phyloP scores from a whole-genome alignment of 805 yeast genomes.

The Wickerhamiella musiphila region DNA sequence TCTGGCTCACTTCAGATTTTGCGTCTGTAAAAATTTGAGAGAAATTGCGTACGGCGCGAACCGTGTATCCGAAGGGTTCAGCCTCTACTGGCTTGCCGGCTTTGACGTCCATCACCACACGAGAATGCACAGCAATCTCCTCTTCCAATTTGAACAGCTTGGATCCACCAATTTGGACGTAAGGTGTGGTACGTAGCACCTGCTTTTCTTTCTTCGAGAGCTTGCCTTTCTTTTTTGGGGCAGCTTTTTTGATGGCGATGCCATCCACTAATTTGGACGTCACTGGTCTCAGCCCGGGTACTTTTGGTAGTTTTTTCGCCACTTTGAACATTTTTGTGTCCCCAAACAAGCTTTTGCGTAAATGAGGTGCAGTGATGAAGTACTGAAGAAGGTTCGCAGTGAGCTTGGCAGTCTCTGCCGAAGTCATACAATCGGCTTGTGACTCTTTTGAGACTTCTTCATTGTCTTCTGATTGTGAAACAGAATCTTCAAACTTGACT shows the following conservation, averaged over 20 bases:
- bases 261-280: constrained; percentile 25
- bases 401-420: no score
- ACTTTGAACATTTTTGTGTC: constrained; percentile 29
- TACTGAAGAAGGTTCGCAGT: constrained; percentile 52
- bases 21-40: constrained; percentile 53
- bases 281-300: constrained; percentile 44
- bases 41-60: constrained; percentile 46
- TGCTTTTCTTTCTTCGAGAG: constrained; percentile 33
- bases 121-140: constrained; percentile 54
- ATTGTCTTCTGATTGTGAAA: constrained; percentile 9
- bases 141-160: constrained; percentile 38
- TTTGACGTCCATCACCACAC: constrained; percentile 63
- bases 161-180: constrained; percentile 56
- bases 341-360: constrained; percentile 47
- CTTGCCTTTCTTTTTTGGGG: constrained; percentile 26
- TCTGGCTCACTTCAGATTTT: constrained; percentile 51
- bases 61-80: constrained; percentile 49
- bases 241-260: constrained; percentile 47
- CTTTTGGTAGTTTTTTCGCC: constrained; percentile 54
- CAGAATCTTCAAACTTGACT: constrained; percentile 13
- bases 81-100: constrained; percentile 53
- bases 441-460: no score
- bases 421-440: no score
- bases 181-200: constrained; percentile 43
- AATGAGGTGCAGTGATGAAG: constrained; percentile 72